Evolutionary conservation across 1,284 basidiomycete genomes (phyloP).

Genomic region (Volvariella surrecta): DNA sequence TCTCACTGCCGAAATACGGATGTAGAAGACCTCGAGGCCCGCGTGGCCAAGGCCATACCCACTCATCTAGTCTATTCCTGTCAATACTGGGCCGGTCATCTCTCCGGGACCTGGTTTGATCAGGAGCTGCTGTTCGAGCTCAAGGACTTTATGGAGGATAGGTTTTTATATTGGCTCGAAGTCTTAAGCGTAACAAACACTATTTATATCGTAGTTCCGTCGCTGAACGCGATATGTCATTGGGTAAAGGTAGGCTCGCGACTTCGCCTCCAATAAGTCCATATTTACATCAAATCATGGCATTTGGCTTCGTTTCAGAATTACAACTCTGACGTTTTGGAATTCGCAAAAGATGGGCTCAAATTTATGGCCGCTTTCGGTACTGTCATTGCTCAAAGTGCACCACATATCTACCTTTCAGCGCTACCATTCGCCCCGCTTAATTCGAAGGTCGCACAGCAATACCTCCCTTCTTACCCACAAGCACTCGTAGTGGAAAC

Average conservation of each 20-base stretch:
- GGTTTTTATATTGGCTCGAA: conserved; percentile 29
- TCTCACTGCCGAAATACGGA: conserved; percentile 18
- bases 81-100: conserved; percentile 24
- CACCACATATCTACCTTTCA: conserved; percentile 30
- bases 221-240: conserved; percentile 9
- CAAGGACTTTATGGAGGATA: conserved; percentile 14
- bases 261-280: conserved; percentile 3
- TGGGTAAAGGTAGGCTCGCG: conserved; percentile 12
- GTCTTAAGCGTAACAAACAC: conserved; percentile 22
- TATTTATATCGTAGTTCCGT: conserved; percentile 11
- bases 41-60: conserved; percentile 15
- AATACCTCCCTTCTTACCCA: conserved; percentile 14
- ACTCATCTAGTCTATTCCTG: conserved; percentile 22
- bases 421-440: conserved; percentile 24
- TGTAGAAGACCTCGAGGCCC: conserved; percentile 12
- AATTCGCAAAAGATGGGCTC: conserved; percentile 18
- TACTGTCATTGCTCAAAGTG: conserved; percentile 20
- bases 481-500: conserved; percentile 7
- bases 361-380: conserved; percentile 22
- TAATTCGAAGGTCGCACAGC: conserved; percentile 13
- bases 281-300: conserved; percentile 3
- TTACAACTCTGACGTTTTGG: conserved; percentile 7
- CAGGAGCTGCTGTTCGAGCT: conserved; percentile 9
- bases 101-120: conserved; percentile 8
- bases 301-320: conserved; percentile 4